A percentile compares a stretch with the other conserved stretches of the same genome.
Evolutionary conservation across 2,329 filamentous ascomycete genomes (phyloP).

Genomic region (Aspergillus neotritici): DNA sequence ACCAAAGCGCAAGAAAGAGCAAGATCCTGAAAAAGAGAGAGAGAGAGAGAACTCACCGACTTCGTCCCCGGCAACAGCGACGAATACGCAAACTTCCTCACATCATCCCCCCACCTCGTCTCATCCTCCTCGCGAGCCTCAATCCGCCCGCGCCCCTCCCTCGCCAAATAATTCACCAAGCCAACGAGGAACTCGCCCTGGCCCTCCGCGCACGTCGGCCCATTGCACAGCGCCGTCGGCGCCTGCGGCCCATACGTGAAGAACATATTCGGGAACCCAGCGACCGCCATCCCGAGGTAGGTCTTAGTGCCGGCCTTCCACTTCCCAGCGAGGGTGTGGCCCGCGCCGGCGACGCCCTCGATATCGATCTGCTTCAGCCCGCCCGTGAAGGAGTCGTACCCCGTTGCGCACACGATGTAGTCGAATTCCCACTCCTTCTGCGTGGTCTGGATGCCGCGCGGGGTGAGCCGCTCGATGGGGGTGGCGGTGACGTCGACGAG

Average conservation of each 20-base stretch:
- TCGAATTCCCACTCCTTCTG: conserved; percentile 38
- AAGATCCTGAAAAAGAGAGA: too few relatives aligned
- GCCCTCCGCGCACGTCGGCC: conserved; percentile 49
- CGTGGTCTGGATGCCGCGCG: conserved; percentile 36
- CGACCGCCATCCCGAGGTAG: conserved; percentile 40
- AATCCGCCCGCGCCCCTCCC: too few relatives aligned
- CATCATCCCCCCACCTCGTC: too few relatives aligned
- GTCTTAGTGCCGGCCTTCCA: conserved; percentile 37
- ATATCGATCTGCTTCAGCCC: conserved; percentile 38
- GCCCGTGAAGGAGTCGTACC: conserved; percentile 42
- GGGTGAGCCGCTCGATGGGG: conserved; percentile 39
- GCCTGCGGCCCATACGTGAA: conserved; percentile 53
- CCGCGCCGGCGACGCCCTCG: conserved; percentile 24
- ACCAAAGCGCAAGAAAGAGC: too few relatives aligned
- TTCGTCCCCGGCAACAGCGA: too few relatives aligned
- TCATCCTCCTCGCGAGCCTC: too few relatives aligned
- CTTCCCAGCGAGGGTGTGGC: conserved; percentile 27
- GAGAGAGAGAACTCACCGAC: too few relatives aligned
- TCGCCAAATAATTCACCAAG: too few relatives aligned
- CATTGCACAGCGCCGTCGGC: conserved; percentile 53
- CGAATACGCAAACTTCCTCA: too few relatives aligned
- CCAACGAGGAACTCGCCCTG: conserved; percentile 38
- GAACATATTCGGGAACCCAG: conserved; percentile 47
- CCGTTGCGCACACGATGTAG: conserved; percentile 40
- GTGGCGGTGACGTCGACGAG: conserved; percentile 43